These are phyloP conservation scores for Aspergillus neotritici DNA, from an alignment of 2,329 filamentous ascomycete genomes.

Conservation along the genomic window DNA sequence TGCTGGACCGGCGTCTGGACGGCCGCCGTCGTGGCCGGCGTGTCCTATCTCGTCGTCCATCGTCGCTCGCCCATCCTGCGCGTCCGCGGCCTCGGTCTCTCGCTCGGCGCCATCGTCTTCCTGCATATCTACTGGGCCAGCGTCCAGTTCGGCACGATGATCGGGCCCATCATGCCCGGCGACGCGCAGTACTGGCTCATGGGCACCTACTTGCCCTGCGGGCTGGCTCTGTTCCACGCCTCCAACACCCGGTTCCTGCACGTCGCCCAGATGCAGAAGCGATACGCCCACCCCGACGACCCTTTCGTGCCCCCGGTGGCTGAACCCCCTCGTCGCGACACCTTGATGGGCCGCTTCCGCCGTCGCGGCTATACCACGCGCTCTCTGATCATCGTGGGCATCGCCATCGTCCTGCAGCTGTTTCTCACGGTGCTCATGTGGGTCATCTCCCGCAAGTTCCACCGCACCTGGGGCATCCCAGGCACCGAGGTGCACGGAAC, in stretches of 20 bases:
- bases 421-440: conserved; percentile 56
- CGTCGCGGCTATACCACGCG: conserved; percentile 22
- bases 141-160: conserved; percentile 31
- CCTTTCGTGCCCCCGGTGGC: conserved; percentile 3
- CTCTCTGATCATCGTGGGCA: conserved; percentile 39
- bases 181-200: conserved; percentile 61
- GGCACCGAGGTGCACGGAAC: conserved; percentile 52
- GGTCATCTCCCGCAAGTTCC: conserved; percentile 61
- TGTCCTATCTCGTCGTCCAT: conserved; percentile 28
- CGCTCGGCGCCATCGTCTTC: conserved; percentile 30
- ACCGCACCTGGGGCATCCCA: conserved; percentile 42
- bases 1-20: conserved; percentile 30
- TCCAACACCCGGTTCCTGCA: conserved; percentile 58
- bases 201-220: conserved; percentile 59
- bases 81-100: conserved; percentile 35
- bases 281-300: conserved; percentile 29
- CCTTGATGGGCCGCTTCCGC: conserved; percentile 19
- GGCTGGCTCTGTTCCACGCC: conserved; percentile 61
- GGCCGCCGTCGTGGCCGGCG: conserved; percentile 23
- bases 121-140: conserved; percentile 37
- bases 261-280: conserved; percentile 52
- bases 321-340: conserved; percentile 5
- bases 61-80: conserved; percentile 32
- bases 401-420: conserved; percentile 56
- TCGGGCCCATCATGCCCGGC: conserved; percentile 42